These are phyloP conservation scores for Diaporthe velutina DNA, from an alignment of 2,329 filamentous ascomycete species.

Conservation along the genomic window DNA sequence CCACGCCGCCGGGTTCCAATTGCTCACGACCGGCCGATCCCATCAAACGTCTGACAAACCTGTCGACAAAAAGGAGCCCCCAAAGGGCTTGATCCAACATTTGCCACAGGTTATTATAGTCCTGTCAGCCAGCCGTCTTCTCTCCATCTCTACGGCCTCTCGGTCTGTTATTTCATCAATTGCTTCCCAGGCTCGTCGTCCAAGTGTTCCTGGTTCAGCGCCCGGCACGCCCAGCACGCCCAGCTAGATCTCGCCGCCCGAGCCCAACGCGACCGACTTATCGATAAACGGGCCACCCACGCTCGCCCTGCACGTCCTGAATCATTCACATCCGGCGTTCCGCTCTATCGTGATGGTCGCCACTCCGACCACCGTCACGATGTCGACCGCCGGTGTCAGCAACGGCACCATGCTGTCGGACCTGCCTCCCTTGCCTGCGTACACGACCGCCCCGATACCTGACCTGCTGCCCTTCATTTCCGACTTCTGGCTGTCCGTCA, in stretches of 20 bases:
- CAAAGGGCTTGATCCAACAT: not conserved
- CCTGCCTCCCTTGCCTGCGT: constrained; percentile 88
- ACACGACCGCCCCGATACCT: constrained; percentile 77
- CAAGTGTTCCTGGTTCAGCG: not conserved
- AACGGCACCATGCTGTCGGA: constrained; percentile 70
- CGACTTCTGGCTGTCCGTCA: constrained; percentile 82
- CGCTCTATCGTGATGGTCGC: constrained; percentile 55
- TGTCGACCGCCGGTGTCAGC: constrained; percentile 56
- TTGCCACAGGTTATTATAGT: constrained; percentile 2
- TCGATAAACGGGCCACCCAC: constrained; percentile 31
- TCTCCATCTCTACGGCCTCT: not conserved
- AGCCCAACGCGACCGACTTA: constrained; percentile 33
- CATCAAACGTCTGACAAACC: constrained; percentile 30
- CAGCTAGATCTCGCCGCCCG: not conserved
- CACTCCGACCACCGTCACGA: constrained; percentile 53
- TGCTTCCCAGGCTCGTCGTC: not conserved
- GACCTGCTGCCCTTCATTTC: constrained; percentile 83
- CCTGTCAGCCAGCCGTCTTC: not conserved
- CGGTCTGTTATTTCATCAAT: not conserved
- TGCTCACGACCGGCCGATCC: constrained; percentile 30
- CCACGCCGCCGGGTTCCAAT: constrained; percentile 29
- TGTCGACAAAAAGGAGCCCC: constrained; percentile 23
- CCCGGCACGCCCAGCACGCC: no score
- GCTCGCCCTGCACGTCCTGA: not conserved
- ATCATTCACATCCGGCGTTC: constrained; percentile 25